phyloP scores from a whole-genome alignment of 345 rosid species.

The Hibiscus tridactylites region DNA sequence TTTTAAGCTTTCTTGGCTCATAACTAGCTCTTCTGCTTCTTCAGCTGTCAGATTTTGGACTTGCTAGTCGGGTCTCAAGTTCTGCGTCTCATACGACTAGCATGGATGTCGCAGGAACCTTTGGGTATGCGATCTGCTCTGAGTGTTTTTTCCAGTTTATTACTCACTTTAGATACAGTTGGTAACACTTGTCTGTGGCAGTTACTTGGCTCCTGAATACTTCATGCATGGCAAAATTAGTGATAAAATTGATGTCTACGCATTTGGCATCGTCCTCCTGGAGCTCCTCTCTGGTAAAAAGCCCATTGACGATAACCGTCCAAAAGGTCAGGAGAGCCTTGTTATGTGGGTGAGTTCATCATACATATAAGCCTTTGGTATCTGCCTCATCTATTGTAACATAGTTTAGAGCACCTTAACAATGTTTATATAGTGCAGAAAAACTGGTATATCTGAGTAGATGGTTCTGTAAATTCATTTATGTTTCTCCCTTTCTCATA shows the following conservation, averaged over 20 bases:
- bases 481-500: background rate
- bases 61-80: slow-evolving; percentile 53
- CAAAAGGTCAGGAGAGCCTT: slow-evolving; percentile 80
- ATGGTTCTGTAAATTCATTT: background rate
- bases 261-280: slow-evolving; percentile 87
- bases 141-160: slow-evolving; percentile 1
- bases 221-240: slow-evolving; percentile 89
- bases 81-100: slow-evolving; percentile 39
- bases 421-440: slow-evolving; percentile 20
- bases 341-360: slow-evolving; percentile 80
- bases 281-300: slow-evolving; percentile 89
- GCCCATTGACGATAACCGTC: slow-evolving; percentile 55
- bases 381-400: background rate
- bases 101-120: slow-evolving; percentile 81
- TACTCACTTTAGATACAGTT: background rate
- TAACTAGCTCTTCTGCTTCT: slow-evolving; percentile 19
- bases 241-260: slow-evolving; percentile 89
- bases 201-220: slow-evolving; percentile 98
- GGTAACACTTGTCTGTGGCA: slow-evolving; percentile 25
- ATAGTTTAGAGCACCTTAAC: background rate
- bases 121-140: slow-evolving; percentile 51
- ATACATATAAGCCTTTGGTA: background rate
- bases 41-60: slow-evolving; percentile 97
- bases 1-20: slow-evolving; percentile 11
- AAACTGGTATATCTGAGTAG: background rate